Conservation (phyloP, 129 eudicot species). For the Artemisia annua region DNA sequence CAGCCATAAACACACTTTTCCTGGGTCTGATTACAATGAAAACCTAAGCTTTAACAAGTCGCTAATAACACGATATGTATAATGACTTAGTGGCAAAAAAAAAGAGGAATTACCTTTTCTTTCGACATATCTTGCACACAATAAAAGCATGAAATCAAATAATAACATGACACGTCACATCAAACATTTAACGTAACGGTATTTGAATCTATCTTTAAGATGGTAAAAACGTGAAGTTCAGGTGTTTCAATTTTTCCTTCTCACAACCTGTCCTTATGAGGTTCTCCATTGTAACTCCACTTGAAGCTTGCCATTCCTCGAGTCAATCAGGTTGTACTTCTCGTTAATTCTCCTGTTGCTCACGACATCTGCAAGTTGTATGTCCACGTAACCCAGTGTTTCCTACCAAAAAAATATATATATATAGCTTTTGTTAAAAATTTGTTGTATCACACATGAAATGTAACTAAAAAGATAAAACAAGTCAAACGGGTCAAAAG, state of each 20-base stretch:
- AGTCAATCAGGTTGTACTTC: slow-evolving; percentile 80
- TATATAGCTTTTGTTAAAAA: too few relatives aligned
- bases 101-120: neutral
- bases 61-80: neutral
- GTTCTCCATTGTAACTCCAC: slow-evolving; percentile 93
- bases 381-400: slow-evolving; percentile 78
- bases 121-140: slow-evolving; percentile 20
- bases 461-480: neutral
- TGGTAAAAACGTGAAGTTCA: slow-evolving; percentile 1
- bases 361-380: slow-evolving; percentile 68
- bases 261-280: neutral
- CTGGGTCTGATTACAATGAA: neutral
- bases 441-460: neutral
- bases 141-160: slow-evolving; percentile 17
- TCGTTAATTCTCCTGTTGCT: slow-evolving; percentile 84
- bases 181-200: slow-evolving; percentile 12
- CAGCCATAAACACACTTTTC: neutral
- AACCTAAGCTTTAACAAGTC: neutral
- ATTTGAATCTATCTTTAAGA: slow-evolving; percentile 10
- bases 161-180: neutral
- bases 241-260: slow-evolving; percentile 6
- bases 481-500: neutral
- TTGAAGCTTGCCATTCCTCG: slow-evolving; percentile 88
- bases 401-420: slow-evolving; percentile 50
- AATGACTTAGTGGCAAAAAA: too few relatives aligned